Evolutionary conservation across 192 early-diverging fungal species (phyloP).

Genomic region (Coemansia sp.): DNA sequence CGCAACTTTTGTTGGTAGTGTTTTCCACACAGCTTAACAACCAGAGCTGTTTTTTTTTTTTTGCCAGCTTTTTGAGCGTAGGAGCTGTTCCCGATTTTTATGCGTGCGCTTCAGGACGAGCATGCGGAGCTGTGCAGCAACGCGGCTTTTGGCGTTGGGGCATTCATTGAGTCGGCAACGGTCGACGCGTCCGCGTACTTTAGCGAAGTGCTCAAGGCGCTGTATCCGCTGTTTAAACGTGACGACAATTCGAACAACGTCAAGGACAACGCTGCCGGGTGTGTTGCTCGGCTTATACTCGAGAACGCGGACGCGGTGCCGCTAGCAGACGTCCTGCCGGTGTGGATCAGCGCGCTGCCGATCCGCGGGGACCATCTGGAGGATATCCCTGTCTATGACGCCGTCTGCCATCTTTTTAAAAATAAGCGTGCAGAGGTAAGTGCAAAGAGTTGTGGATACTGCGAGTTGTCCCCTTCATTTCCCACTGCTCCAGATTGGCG

Average conservation of each 20-base stretch:
- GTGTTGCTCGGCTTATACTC: slow-evolving; percentile 73
- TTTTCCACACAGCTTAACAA: not conserved
- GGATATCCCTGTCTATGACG: slow-evolving; percentile 73
- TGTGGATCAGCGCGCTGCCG: slow-evolving; percentile 66
- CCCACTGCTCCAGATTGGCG: not conserved
- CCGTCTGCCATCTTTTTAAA: slow-evolving; percentile 64
- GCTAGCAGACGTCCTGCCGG: slow-evolving; percentile 67
- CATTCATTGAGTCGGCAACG: slow-evolving; percentile 65
- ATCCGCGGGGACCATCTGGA: slow-evolving; percentile 75
- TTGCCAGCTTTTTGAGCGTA: slow-evolving; percentile 13
- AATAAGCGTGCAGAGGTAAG: slow-evolving; percentile 50
- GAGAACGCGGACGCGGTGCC: slow-evolving; percentile 68
- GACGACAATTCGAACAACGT: slow-evolving; percentile 48
- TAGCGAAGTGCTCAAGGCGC: slow-evolving; percentile 58
- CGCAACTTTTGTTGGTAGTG: not conserved
- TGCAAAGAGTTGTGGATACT: not conserved
- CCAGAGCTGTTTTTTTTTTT: not conserved
- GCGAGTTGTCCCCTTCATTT: not conserved
- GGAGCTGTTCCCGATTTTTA: slow-evolving; percentile 66
- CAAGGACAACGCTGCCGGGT: slow-evolving; percentile 76
- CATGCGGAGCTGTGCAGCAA: slow-evolving; percentile 85
- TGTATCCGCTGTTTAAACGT: slow-evolving; percentile 64
- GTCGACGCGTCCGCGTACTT: slow-evolving; percentile 71
- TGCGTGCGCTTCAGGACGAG: slow-evolving; percentile 71
- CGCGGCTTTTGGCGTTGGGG: slow-evolving; percentile 78